phyloP scores from a whole-genome alignment of 768 basidiomycete species.

The Amanita jacksonii region DNA sequence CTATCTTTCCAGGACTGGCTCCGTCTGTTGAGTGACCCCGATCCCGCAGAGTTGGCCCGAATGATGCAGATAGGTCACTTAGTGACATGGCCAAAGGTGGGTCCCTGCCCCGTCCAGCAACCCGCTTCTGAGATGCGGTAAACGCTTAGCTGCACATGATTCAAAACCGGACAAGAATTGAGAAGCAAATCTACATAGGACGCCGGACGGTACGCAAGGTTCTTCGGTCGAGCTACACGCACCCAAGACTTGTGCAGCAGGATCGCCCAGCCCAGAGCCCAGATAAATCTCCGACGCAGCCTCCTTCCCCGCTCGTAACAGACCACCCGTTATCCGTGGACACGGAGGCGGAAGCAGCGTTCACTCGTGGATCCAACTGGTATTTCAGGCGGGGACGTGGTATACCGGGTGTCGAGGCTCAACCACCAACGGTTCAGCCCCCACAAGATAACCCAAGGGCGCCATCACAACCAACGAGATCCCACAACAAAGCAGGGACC shows the following conservation, averaged over 20 bases:
- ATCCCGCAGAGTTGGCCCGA: slow-evolving; percentile 65
- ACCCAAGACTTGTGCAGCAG: slow-evolving; percentile 9
- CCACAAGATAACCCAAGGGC: slow-evolving; percentile 1
- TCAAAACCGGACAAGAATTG: slow-evolving; percentile 78
- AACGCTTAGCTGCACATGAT: slow-evolving; percentile 77
- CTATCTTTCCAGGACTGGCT: slow-evolving; percentile 60
- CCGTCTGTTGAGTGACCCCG: slow-evolving; percentile 75
- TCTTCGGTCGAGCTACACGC: slow-evolving; percentile 14
- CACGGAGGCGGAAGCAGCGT: slow-evolving; percentile 70
- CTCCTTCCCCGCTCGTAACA: slow-evolving; percentile 30
- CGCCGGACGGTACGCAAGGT: slow-evolving; percentile 56
- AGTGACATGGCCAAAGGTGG: slow-evolving; percentile 98
- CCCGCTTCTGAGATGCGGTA: background rate
- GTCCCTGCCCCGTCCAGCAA: background rate
- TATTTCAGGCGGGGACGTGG: slow-evolving; percentile 43
- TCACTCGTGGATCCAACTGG: slow-evolving; percentile 45
- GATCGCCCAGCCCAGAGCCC: slow-evolving; percentile 8
- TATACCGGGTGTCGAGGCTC: slow-evolving; percentile 6
- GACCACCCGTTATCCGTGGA: slow-evolving; percentile 64
- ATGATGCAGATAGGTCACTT: slow-evolving; percentile 84
- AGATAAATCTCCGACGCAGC: slow-evolving; percentile 13
- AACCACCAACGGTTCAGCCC: background rate
- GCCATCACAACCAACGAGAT: slow-evolving; percentile 7
- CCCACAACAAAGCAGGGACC: slow-evolving; percentile 16
- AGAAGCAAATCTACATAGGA: slow-evolving; percentile 75